phyloP scores from a whole-genome alignment of 192 early-diverging fungal species.

The Coemansia sp. region DNA sequence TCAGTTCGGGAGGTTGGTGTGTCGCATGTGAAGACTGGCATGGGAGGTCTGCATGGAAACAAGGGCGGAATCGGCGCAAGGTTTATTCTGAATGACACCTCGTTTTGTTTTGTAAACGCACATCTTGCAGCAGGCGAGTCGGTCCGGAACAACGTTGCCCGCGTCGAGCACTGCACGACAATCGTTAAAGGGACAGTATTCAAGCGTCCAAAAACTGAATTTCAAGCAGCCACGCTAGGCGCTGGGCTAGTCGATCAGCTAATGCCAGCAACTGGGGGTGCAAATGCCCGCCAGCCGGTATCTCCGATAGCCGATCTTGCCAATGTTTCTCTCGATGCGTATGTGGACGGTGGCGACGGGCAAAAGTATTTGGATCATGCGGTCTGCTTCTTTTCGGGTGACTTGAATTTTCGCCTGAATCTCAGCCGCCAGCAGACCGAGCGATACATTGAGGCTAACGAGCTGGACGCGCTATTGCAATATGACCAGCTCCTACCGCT shows the following conservation, averaged over 20 bases:
- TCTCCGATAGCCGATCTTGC: constrained; percentile 67
- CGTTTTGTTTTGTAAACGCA: constrained; percentile 83
- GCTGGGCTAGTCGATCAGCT: constrained; percentile 58
- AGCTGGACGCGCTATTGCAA: constrained; percentile 62
- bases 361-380: constrained; percentile 79
- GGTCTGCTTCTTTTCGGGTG: constrained; percentile 80
- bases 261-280: constrained; percentile 64
- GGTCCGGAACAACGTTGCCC: constrained; percentile 72
- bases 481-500: constrained; percentile 66
- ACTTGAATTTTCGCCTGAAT: constrained; percentile 93
- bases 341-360: constrained; percentile 84
- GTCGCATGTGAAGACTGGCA: constrained; percentile 87
- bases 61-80: constrained; percentile 91
- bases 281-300: constrained; percentile 66
- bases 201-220: constrained; percentile 18
- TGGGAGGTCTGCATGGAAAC: constrained; percentile 87
- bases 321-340: constrained; percentile 53
- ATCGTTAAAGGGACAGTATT: constrained; percentile 56
- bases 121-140: constrained; percentile 94
- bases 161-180: constrained; percentile 63
- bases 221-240: constrained; percentile 46
- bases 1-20: constrained; percentile 65
- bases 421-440: constrained; percentile 68
- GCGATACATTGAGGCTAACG: constrained; percentile 56
- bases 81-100: constrained; percentile 80